phyloP scores from a whole-genome alignment of 305 asterid species.

The Fraxinus sp. region DNA sequence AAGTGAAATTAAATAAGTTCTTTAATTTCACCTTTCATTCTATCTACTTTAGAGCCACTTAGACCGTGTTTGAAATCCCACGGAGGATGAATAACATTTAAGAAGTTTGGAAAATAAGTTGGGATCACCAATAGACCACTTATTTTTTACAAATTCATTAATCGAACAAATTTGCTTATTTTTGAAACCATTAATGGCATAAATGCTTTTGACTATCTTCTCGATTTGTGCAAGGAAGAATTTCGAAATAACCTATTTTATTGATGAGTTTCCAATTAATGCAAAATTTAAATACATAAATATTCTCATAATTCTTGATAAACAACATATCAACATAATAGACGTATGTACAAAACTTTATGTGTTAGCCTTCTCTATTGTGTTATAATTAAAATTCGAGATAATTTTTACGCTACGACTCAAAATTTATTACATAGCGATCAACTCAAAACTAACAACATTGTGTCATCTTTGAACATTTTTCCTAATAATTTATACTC shows the following conservation, averaged over 20 bases:
- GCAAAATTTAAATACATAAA: background rate
- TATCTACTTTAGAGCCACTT: too few species aligned
- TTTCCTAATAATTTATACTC: background rate
- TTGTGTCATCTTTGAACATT: background rate
- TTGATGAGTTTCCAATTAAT: background rate
- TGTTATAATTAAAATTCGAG: too few species aligned
- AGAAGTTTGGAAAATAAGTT: too few species aligned
- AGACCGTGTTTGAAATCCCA: too few species aligned
- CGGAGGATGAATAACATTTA: too few species aligned
- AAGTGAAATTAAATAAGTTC: too few species aligned
- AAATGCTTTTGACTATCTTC: background rate
- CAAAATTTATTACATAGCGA: background rate
- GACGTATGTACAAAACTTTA: background rate
- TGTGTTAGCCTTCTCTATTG: background rate
- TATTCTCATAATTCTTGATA: background rate
- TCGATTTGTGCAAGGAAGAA: background rate
- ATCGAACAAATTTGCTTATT: background rate
- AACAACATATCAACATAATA: background rate
- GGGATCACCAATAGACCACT: background rate
- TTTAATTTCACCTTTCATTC: too few species aligned
- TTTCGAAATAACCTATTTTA: background rate
- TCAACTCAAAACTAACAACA: background rate
- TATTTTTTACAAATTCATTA: background rate
- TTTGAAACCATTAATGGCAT: background rate
- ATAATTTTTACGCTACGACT: background rate